Base-by-base conservation (phyloP, 257 asterid species). In the Lithospermum erythrorhizon region DNA sequence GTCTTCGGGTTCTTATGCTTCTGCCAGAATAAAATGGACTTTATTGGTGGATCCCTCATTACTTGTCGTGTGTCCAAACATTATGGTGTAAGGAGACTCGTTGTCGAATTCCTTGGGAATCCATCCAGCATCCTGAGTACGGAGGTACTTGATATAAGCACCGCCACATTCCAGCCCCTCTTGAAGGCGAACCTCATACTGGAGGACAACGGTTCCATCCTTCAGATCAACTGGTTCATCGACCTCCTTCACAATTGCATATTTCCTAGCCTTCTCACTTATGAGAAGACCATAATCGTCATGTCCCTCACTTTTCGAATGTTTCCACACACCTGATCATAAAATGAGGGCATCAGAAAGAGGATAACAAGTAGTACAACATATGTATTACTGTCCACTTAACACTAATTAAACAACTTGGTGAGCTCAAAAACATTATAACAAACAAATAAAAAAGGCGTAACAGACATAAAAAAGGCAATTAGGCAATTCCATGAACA, bases 91-190 rank as follows among this genome's bases (percentile, higher is more conserved):
- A 27, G 99, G 99, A 1, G 97, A 86, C 37, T 86, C 99, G 2
- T 84, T 93, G 65, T 89, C 94, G 30, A 93, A 93, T 60, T 74
- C 95, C 76, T 89, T 87, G 0, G 99, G 73, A 25, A 57, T 69
- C 99, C 97, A 93, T 4, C 89, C 94, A 48, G 86, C 91, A 48
- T 73, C 94, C 70, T 91, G 98, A 7, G 98, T 95, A 18, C 95
- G 95, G 57, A 91, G 95, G 72, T 84, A 88, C 74, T 91, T 91
- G 62, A 91, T 55, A 63, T 91, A 91, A 64, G 98, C 98, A 68
- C 97, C 98, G 57, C 98, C 98, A 70, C 98, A 88, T 67, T 91
- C 98, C 25, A 88, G 97, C n/a, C 97, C 95, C 3, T 80, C 77
- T 71, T 91, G 98, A 63, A 91, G 86, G 67, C 98, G 97, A 49